Evolutionary conservation across 2,329 filamentous ascomycete genomes (phyloP), one percentile per base, ranked within the genome.

Genomic region (Arthrobotrys iridis): DNA sequence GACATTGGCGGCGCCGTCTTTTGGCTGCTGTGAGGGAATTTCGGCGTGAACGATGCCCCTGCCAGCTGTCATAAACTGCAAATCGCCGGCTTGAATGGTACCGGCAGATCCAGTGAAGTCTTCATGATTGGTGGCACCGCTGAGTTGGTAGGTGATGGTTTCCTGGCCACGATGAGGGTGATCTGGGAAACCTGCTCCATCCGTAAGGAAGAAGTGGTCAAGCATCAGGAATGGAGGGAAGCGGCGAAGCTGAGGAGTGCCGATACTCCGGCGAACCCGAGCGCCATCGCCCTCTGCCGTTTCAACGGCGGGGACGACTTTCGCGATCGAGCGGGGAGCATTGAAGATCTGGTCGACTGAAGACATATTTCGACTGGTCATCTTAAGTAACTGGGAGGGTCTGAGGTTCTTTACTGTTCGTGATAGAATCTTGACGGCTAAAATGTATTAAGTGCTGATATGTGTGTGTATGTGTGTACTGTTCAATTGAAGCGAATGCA

Each of bases 41-140:
- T 98, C 94, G 37, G 93, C 92, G 82, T 98, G 95, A 82, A 97
- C 91, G 79, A 98, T 96, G 43, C 94, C 94, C 18, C 87, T 85
- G 2, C 94, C 94, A 0, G 94, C 94, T 0, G 94, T 97, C 95
- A 98, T 98, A 86, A 98, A 98, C 81, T 98, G 94, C 52, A 98
- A 84, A 81, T 97, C 94, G n/a, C 94, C 94, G 0, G 91, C 83
- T 75, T 90, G 86, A 78, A 98, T 92, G 2, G 91, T 95, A 70
- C 94, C 95, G 57, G 87, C 87, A 84, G 95, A 90, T 10, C 93
- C 93, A 1, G 92, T 90, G 79, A 97, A 97, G 82, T 97, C 93
- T 83, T 97, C 93, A 81, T 97, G 93, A 83, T 97, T 93, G 72
- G 96, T 89, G 2, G 88, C 92, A 77, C 94, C 94, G 11, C 87